Conservation (phyloP, 331 rosid species). For the Malus hybrid region DNA sequence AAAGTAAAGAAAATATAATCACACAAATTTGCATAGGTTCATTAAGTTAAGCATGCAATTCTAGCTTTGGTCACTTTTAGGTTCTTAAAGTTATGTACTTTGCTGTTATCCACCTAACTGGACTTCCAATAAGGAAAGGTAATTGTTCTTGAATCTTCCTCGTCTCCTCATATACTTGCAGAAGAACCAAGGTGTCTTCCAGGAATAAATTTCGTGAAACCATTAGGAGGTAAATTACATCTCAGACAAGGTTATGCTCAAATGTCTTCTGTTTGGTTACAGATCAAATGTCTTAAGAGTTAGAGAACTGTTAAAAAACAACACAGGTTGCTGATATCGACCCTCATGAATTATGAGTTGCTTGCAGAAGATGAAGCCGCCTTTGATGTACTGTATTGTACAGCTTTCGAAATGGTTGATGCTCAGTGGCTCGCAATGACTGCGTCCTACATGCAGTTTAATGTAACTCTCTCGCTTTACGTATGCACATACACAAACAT, state of each 20-base stretch:
- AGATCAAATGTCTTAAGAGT: not conserved
- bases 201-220: constrained; percentile 66
- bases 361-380: constrained; percentile 83
- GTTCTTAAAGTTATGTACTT: too few relatives aligned
- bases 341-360: not conserved
- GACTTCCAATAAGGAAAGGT: not conserved
- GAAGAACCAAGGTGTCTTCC: constrained; percentile 79
- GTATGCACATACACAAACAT: too few relatives aligned
- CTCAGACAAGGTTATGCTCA: not conserved
- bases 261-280: not conserved
- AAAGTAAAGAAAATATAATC: too few relatives aligned
- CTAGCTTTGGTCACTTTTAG: too few relatives aligned
- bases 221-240: constrained; percentile 67
- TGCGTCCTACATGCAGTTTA: constrained; percentile 94
- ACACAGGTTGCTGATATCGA: not conserved
- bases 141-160: constrained; percentile 5
- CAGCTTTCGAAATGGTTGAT: constrained; percentile 95
- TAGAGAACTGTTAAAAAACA: not conserved
- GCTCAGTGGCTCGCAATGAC: constrained; percentile 95
- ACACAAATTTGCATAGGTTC: too few relatives aligned
- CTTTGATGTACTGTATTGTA: constrained; percentile 70
- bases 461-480: constrained; percentile 42
- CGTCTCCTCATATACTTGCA: constrained; percentile 17
- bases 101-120: too few relatives aligned
- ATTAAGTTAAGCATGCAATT: too few relatives aligned